Conservation (phyloP, 129 eudicot genomes). For the Artemisia annua region DNA sequence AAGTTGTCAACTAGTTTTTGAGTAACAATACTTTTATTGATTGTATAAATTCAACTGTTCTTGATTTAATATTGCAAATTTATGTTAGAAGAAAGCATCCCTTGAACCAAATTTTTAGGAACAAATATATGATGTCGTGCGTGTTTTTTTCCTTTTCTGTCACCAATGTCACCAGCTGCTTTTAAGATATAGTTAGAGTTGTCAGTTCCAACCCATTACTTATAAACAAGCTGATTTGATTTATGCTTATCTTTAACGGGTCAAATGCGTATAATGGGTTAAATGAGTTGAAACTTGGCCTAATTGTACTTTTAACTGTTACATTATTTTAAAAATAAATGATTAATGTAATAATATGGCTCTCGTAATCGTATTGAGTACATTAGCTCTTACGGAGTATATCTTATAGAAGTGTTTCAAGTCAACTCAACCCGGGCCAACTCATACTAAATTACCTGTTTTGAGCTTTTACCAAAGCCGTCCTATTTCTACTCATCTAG, state of each 20-base stretch:
- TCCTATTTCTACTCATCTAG: neutral
- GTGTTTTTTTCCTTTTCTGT: neutral
- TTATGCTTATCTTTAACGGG: neutral
- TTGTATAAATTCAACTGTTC: neutral
- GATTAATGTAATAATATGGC: neutral
- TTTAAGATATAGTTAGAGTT: conserved; percentile 7
- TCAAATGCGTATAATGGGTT: neutral
- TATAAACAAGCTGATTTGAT: neutral
- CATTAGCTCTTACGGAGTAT: neutral
- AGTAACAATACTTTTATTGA: conserved; percentile 5
- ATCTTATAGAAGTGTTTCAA: neutral
- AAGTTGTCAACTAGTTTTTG: conserved; percentile 2
- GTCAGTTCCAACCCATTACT: neutral
- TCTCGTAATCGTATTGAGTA: neutral
- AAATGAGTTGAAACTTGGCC: neutral
- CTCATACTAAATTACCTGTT: conserved; percentile 4
- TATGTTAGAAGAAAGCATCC: neutral
- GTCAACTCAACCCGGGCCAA: neutral
- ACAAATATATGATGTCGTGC: neutral
- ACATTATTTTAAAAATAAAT: neutral
- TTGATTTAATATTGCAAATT: neutral
- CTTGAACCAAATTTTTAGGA: neutral
- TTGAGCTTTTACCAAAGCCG: neutral
- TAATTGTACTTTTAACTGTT: neutral
- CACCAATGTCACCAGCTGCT: neutral